Base-by-base conservation (phyloP, 305 asterid species). In the Coffea humblotiana region DNA sequence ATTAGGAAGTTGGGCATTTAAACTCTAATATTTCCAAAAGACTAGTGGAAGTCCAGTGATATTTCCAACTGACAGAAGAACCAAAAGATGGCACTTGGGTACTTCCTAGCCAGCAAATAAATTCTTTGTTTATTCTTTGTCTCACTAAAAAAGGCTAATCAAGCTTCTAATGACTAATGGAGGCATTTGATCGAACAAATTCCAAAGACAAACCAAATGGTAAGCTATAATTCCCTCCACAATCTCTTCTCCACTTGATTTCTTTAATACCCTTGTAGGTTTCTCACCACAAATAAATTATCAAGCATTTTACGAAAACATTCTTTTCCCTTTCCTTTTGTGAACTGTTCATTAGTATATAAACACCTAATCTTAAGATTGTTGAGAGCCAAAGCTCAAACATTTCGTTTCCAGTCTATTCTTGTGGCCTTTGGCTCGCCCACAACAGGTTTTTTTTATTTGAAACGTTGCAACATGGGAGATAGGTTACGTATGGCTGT, bases 401-500 rank as follows among this genome's bases (percentile, higher is more conserved):
- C 29, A 40, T 56, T 61, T 67, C 43, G 54, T 74, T 35, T 37
- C 66, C 51, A 32, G 25, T 19, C 43, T 63, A 48, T 6, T 54
- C 66, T 74, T 21, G 25, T 37, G 68, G 68, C 3, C 32, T 25
- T 37, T 40, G n/a, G n/a, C 18, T 0, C 18, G 7, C 3, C 27
- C 21, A 19, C 58, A 60, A 21, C n/a, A 49, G 9, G 9, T 13
- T 29, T 29, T 13, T 13, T 2, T 29, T 29, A 37, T 27, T 3
- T n/a, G 27, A n/a, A 63, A 27, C 37, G 3, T 19, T 32, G 3
- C 8, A 71, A 72, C 66, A 90, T 91, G 97, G 92, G 85, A 73
- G 93, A 88, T 80, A 87, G 78, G 73, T 58, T 93, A 79, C 97
- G 92, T 70, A 77, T 93, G 81, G 91, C 93, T 65, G 88, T 88